Evolutionary conservation across 805 yeast genomes (phyloP).

Genomic region (Limtongozyma cylindracea): DNA sequence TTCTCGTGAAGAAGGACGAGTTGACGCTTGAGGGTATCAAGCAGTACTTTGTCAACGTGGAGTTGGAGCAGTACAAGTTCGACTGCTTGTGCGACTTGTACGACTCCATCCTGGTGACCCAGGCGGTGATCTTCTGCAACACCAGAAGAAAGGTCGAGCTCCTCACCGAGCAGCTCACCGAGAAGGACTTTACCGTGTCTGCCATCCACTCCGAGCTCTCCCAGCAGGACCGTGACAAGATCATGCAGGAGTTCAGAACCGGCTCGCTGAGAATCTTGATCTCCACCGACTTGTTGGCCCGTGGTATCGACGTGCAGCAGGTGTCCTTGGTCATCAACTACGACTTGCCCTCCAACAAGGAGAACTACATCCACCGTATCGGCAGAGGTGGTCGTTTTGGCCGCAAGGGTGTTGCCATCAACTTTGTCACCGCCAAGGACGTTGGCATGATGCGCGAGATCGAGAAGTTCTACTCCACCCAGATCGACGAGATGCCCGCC

Average conservation of each 20-base stretch:
- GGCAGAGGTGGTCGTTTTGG: slow-evolving; percentile 99
- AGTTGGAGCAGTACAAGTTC: slow-evolving; percentile 82
- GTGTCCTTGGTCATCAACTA: slow-evolving; percentile 87
- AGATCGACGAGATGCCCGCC: slow-evolving; percentile 85
- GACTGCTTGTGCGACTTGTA: slow-evolving; percentile 87
- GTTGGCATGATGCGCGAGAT: slow-evolving; percentile 54
- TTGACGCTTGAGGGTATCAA: slow-evolving; percentile 87
- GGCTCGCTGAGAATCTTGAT: slow-evolving; percentile 86
- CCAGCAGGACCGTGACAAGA: slow-evolving; percentile 79
- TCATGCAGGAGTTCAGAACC: slow-evolving; percentile 89
- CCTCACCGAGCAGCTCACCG: slow-evolving; percentile 50
- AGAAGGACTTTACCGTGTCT: slow-evolving; percentile 71
- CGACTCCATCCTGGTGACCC: slow-evolving; percentile 88
- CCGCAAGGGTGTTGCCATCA: slow-evolving; percentile 93
- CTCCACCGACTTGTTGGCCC: slow-evolving; percentile 66
- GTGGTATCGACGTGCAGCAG: slow-evolving; percentile 86
- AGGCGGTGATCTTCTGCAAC: slow-evolving; percentile 95
- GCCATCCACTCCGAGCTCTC: slow-evolving; percentile 94
- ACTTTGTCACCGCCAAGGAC: slow-evolving; percentile 71
- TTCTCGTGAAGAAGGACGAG: slow-evolving; percentile 87
- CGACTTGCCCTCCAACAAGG: slow-evolving; percentile 75
- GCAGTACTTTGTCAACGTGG: slow-evolving; percentile 79
- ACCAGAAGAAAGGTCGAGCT: slow-evolving; percentile 86
- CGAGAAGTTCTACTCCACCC: slow-evolving; percentile 74
- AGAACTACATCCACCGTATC: slow-evolving; percentile 90